Base-by-base conservation (phyloP, 2,329 filamentous ascomycete genomes). In the Fusarium austroafricanum region DNA sequence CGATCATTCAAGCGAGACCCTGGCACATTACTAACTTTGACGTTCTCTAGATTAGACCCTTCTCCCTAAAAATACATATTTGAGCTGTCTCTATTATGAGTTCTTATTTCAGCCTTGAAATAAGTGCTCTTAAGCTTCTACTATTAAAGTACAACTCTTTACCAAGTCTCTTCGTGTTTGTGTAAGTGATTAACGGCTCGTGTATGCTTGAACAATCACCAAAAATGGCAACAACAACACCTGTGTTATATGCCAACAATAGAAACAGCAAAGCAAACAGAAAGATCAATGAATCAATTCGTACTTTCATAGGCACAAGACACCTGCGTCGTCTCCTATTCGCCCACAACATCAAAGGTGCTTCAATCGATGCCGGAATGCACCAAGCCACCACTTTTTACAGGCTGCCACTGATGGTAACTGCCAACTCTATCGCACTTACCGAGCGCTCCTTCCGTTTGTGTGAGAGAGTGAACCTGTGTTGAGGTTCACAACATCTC, bases 391-490 rank as follows among this genome's bases (percentile, higher is more conserved):
- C 61, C 26, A 62, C 47, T 54, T 35, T 21, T 37, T 33, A 21
- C 46, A 53, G 40, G 40, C 49, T 49, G 66, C 61, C 61, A 68
- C 61, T 68, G 66, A 52, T 58, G 44, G 66, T 52, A 70, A 50
- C 66, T 68, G 66, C 61, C 52, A 58, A 59, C 61, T 54, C 26
- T 52, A 67, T 58, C 47, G 37, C 51, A 55, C 40, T 44, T 53
- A 46, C 52, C 50, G 46, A 49, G 10, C 53, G 42, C 54, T 40
- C 61, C 50, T 56, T 46, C 51, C 21, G 23, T 45, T 37, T 43
- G 46, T 43, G 46, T 21, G 44, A 35, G 28, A 31, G 53, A 46
- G 31, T 31, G 29, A 33, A 38, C 35, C 17, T 45, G 10, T 51
- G n/a, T 31, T 43, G 42, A 50, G 10, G 18, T 6, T 55, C 39